A percentile compares a stretch with the other conserved stretches of the same genome.
Conservation (phyloP, 495 filamentous ascomycete genomes). For the Xylaria sp. region DNA sequence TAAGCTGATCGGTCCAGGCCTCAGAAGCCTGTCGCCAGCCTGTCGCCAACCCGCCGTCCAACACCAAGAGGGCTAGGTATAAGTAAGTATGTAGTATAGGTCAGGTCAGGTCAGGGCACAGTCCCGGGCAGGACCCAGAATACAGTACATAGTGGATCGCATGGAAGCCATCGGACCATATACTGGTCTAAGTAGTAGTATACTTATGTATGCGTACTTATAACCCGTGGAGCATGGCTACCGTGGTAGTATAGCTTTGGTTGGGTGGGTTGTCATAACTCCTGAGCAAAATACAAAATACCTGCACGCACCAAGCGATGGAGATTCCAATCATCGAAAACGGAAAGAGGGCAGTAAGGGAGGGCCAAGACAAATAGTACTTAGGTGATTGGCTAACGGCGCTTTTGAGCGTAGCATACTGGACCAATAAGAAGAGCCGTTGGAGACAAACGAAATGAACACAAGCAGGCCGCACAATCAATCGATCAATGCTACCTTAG, state of each 20-base stretch:
- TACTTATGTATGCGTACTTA: no score
- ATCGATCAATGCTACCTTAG: background rate
- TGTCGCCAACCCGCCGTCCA: background rate
- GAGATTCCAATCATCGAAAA: slow-evolving; percentile 7
- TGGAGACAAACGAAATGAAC: slow-evolving; percentile 23
- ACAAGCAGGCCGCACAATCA: background rate
- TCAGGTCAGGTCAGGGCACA: no score
- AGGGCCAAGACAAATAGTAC: background rate
- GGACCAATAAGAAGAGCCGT: slow-evolving; percentile 9
- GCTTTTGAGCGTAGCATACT: background rate
- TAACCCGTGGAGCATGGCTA: background rate
- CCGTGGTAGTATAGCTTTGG: background rate
- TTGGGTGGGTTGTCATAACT: slow-evolving; percentile 1
- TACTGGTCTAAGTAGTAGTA: no score
- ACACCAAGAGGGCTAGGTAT: slow-evolving; percentile 15
- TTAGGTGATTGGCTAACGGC: slow-evolving; percentile 6
- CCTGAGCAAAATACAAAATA: background rate
- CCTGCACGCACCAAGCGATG: background rate
- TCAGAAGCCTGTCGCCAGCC: background rate
- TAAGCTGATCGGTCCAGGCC: slow-evolving; percentile 14
- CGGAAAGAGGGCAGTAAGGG: background rate
- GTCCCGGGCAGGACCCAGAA: background rate
- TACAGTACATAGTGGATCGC: background rate
- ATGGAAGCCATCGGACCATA: slow-evolving; percentile 8
- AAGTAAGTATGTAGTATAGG: no score